Conservation (phyloP, 1,139 yeast genomes). For the Taiozyma sp. region DNA sequence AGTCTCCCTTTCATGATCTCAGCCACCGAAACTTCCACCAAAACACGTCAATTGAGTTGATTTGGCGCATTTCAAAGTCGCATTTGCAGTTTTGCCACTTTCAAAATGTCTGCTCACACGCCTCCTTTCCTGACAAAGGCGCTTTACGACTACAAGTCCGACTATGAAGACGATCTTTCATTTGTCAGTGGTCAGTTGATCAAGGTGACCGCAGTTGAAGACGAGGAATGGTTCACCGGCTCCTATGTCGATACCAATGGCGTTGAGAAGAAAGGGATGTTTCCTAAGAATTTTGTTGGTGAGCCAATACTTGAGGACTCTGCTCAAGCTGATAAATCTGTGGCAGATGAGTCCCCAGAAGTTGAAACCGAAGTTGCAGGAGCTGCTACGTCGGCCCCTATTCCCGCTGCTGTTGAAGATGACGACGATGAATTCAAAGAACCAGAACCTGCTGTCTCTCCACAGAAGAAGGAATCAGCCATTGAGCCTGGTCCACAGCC, state of each 20-base stretch:
- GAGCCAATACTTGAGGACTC: constrained; percentile 7
- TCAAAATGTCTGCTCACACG: not conserved
- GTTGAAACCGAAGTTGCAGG: not conserved
- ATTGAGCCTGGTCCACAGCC: constrained; percentile 1
- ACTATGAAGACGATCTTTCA: constrained; percentile 77
- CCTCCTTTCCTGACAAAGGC: constrained; percentile 71
- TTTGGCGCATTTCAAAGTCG: not conserved
- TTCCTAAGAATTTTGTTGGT: constrained; percentile 81
- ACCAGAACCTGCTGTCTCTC: not conserved
- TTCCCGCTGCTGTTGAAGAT: constrained; percentile 1
- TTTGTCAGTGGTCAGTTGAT: constrained; percentile 67
- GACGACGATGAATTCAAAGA: not conserved
- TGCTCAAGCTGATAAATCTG: constrained; percentile 1
- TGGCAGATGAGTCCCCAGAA: not conserved
- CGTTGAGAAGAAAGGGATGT: constrained; percentile 57
- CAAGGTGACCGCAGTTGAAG: constrained; percentile 73
- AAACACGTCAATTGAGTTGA: not conserved
- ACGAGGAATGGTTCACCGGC: constrained; percentile 90
- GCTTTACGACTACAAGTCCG: constrained; percentile 68
- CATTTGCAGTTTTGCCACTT: not conserved
- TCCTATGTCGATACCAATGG: constrained; percentile 42
- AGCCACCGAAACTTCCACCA: not conserved
- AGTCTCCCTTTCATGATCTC: not conserved
- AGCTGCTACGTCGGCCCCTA: not conserved
- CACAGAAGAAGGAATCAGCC: not conserved